Evolutionary conservation across 768 basidiomycete species (phyloP).

Genomic region (Myochromella boudieri): DNA sequence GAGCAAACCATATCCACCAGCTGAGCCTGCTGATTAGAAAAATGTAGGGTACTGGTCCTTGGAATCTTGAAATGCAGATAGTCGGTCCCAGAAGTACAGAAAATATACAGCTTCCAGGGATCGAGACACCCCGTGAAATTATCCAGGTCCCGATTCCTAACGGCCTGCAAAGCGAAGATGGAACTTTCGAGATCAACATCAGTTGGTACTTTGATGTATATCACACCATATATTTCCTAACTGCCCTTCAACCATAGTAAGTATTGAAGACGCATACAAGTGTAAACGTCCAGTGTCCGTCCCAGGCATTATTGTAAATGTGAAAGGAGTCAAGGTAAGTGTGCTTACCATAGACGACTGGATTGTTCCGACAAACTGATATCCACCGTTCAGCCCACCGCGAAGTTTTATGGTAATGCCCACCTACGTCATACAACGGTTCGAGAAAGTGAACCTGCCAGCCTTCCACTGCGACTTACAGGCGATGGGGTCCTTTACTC

Average conservation of each 20-base stretch:
- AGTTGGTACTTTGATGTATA: constrained; percentile 38
- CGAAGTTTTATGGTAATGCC: constrained; percentile 75
- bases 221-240: neutral
- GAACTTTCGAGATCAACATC: constrained; percentile 77
- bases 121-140: constrained; percentile 53
- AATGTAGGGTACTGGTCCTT: constrained; percentile 81
- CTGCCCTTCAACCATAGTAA: constrained; percentile 48
- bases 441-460: constrained; percentile 70
- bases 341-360: constrained; percentile 17
- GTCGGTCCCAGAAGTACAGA: constrained; percentile 73
- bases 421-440: constrained; percentile 59
- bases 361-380: neutral
- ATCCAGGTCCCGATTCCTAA: constrained; percentile 70
- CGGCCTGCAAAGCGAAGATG: constrained; percentile 64
- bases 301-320: constrained; percentile 81
- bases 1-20: constrained; percentile 17
- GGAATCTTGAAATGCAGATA: constrained; percentile 82
- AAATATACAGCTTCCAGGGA: constrained; percentile 50
- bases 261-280: constrained; percentile 84
- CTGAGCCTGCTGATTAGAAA: neutral
- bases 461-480: constrained; percentile 81
- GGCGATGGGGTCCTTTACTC: constrained; percentile 75
- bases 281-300: constrained; percentile 78
- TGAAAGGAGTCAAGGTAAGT: constrained; percentile 71
- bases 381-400: constrained; percentile 64